phyloP scores from a whole-genome alignment of 1,284 basidiomycete genomes.

The Irpex rosettiformis region DNA sequence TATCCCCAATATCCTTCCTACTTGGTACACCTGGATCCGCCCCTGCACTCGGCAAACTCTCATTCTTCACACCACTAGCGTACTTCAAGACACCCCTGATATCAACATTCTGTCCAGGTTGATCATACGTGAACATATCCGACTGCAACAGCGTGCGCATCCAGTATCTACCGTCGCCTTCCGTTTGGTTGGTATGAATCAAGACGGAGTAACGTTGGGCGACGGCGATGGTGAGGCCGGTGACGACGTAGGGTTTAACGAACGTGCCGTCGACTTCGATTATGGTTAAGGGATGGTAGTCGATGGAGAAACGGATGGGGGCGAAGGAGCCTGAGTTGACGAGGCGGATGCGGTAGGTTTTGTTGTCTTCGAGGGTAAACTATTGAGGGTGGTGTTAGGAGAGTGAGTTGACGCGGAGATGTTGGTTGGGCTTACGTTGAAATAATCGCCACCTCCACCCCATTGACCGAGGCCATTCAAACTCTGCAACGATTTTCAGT shows the following conservation, averaged over 20 bases:
- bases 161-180: conserved; percentile 32
- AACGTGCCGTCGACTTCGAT: conserved; percentile 45
- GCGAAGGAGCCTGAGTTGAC: conserved; percentile 47
- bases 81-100: conserved; percentile 33
- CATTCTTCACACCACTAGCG: background rate
- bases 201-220: conserved; percentile 47
- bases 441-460: conserved; percentile 21
- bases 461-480: conserved; percentile 38
- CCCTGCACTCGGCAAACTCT: conserved; percentile 9
- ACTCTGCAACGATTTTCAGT: too few relatives aligned
- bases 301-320: conserved; percentile 40
- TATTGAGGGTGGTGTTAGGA: conserved; percentile 8
- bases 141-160: conserved; percentile 38
- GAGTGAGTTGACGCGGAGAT: background rate
- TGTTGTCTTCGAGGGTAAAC: conserved; percentile 27
- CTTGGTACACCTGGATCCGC: conserved; percentile 17
- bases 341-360: conserved; percentile 47
- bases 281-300: conserved; percentile 41
- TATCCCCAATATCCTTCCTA: conserved; percentile 12
- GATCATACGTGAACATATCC: conserved; percentile 33
- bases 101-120: conserved; percentile 31
- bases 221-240: conserved; percentile 36
- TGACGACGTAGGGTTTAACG: conserved; percentile 34
- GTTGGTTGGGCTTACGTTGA: conserved; percentile 19
- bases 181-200: conserved; percentile 32